Conservation (phyloP, 2,329 filamentous ascomycete genomes). For the Phialocephala subalpina region DNA sequence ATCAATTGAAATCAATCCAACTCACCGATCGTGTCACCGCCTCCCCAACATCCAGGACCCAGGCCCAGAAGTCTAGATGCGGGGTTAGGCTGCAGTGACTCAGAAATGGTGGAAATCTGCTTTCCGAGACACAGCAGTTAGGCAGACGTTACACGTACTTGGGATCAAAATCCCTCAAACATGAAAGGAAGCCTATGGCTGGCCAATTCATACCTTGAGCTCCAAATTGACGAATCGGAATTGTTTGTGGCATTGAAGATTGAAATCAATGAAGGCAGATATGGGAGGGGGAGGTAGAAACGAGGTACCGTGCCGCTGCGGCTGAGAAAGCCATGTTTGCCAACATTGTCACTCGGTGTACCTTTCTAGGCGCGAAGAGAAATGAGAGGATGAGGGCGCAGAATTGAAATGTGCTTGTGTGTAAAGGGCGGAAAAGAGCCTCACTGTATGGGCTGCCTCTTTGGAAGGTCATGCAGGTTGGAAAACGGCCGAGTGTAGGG, state of each 20-base stretch:
- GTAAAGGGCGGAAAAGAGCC: slow-evolving; percentile 1
- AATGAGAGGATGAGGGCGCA: too few relatives aligned
- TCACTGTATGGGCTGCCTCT: not conserved
- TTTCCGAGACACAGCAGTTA: too few relatives aligned
- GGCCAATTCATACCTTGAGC: not conserved
- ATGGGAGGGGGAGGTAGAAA: not conserved
- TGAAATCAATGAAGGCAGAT: too few relatives aligned
- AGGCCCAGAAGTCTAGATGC: not conserved
- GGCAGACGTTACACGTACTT: too few relatives aligned
- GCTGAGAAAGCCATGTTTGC: not conserved
- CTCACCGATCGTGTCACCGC: not conserved
- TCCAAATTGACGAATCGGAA: slow-evolving; percentile 1
- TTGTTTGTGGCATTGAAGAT: too few relatives aligned
- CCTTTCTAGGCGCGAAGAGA: not conserved
- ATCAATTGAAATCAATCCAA: not conserved
- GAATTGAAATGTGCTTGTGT: too few relatives aligned
- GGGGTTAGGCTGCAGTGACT: too few relatives aligned
- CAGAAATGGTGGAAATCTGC: too few relatives aligned
- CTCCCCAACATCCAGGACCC: not conserved
- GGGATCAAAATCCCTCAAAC: not conserved
- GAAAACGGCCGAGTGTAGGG: not conserved
- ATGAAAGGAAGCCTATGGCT: not conserved
- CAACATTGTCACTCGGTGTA: not conserved
- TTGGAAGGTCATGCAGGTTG: not conserved
- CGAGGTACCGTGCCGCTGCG: slow-evolving; percentile 4